phyloP scores from a whole-genome alignment of 495 filamentous ascomycete genomes.

The Darksidea phi region DNA sequence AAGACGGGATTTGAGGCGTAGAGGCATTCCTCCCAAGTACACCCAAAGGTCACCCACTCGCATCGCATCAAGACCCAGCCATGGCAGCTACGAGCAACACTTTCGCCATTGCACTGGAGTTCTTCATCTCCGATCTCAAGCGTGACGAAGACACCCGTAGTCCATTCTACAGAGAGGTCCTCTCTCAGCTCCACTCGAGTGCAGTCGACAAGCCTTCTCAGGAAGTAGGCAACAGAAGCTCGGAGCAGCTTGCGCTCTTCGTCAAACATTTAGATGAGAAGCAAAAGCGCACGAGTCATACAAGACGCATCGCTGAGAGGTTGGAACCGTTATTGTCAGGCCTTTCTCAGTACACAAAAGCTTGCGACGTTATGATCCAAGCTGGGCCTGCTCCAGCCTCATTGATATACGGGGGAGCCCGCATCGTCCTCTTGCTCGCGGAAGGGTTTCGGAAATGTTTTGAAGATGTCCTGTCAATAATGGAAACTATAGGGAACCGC shows the following conservation, averaged over 20 bases:
- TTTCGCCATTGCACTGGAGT: constrained; percentile 15
- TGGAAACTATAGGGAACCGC: constrained; percentile 22
- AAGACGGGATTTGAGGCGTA: too few relatives aligned
- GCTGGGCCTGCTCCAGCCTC: constrained; percentile 12
- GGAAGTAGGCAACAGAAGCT: background rate
- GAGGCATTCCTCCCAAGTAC: too few relatives aligned
- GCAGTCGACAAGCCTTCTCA: background rate
- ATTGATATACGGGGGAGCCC: constrained; percentile 19
- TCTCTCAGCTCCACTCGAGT: constrained; percentile 1
- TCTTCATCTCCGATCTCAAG: constrained; percentile 19
- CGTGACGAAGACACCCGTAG: constrained; percentile 12
- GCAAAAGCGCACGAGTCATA: constrained; percentile 19
- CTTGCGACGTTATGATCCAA: constrained; percentile 22
- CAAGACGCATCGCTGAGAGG: constrained; percentile 10
- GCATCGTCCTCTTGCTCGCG: constrained; percentile 10
- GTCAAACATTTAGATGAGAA: constrained; percentile 9
- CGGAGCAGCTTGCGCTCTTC: constrained; percentile 11
- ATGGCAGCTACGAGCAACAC: constrained; percentile 4
- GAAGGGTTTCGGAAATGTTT: constrained; percentile 25
- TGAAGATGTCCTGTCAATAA: constrained; percentile 16
- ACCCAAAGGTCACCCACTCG: background rate
- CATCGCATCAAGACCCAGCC: too few relatives aligned
- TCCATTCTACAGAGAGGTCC: constrained; percentile 24
- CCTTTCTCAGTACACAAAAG: constrained; percentile 2
- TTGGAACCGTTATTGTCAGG: constrained; percentile 12